Base-by-base conservation (phyloP, 495 filamentous ascomycete genomes). In the Aeminium ludgeri region DNA sequence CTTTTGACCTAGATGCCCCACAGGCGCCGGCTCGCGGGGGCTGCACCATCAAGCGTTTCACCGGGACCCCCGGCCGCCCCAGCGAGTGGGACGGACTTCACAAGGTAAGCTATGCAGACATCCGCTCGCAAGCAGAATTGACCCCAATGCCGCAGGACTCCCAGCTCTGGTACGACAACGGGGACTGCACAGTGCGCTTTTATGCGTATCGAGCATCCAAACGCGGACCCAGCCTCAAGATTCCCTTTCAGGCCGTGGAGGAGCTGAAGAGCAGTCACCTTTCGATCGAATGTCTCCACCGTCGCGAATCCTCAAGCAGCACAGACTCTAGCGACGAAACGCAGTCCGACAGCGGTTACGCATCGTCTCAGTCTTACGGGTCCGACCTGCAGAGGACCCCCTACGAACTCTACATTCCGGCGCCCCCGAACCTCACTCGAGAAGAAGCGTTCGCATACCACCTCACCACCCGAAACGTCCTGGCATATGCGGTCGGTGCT, bases 381-480 rank as follows among this genome's bases (percentile, higher is more conserved):
- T 31, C 47, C 6, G 38, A 28, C 2, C 30, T 34, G 11, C 51
- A 54, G 29, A 57, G 11, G 10, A 20, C 13, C 2, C 6, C 49
- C 16, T 61, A 66, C 44, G 72, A 80, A 36, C 61, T 81, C 17
- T 79, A 73, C 54, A 73, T 81, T 18, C 72, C 76, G 7, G 59
- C 73, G 4, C 76, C 77, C 12, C 43, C 62, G 4, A 52, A 58
- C 30, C 49, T 59, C 10, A 62, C 62, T 25, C 59, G 68, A 46
- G 60, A 67, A 12, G 63, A 69, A 29, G 59, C 65, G 3, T 68
- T 72, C 40, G 49, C 58, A 11, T 74, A 73, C 45, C 73, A 81
- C 44, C 40, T 77, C 11, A 69, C 72, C 1, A 78, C 68, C 0
- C 66, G 77, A n/a, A 82, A 82, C 44, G 69, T 80, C 48, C 73